Conservation (phyloP, 2,329 filamentous ascomycete genomes). For the Purpureocillium lavendulum region DNA sequence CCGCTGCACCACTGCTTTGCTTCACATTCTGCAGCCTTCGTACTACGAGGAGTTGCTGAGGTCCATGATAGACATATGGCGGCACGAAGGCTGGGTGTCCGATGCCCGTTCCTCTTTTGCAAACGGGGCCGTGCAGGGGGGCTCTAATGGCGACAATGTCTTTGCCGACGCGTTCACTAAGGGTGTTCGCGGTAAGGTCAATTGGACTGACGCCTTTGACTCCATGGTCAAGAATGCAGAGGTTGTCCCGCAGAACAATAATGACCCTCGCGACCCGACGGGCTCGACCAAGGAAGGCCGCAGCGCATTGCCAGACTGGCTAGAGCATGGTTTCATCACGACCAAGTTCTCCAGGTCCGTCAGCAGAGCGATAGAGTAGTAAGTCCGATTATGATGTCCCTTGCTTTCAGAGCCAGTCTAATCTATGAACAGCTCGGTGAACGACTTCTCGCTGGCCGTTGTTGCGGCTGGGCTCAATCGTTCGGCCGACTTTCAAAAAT, state of each 20-base stretch:
- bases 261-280: constrained; percentile 47
- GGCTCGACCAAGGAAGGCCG: constrained; percentile 60
- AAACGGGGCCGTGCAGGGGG: constrained; percentile 62
- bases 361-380: constrained; percentile 58
- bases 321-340: constrained; percentile 56
- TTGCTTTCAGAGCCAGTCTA: too few species aligned
- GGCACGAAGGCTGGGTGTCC: constrained; percentile 54
- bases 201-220: constrained; percentile 55
- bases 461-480: constrained; percentile 52
- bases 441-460: constrained; percentile 60
- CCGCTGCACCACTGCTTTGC: constrained; percentile 55
- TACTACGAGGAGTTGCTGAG: constrained; percentile 59
- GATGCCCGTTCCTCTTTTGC: constrained; percentile 60
- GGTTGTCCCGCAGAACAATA: constrained; percentile 48
- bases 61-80: constrained; percentile 60
- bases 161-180: constrained; percentile 67
- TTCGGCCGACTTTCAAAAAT: constrained; percentile 42
- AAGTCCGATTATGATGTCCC: constrained; percentile 8
- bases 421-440: constrained; percentile 33
- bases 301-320: constrained; percentile 62
- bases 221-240: constrained; percentile 64
- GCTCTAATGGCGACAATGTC: constrained; percentile 63
- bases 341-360: constrained; percentile 52
- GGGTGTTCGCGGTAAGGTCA: constrained; percentile 50
- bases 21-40: constrained; percentile 55